Base-by-base conservation (phyloP, 768 basidiomycete species). In the Pleurotus pulmonarius region DNA sequence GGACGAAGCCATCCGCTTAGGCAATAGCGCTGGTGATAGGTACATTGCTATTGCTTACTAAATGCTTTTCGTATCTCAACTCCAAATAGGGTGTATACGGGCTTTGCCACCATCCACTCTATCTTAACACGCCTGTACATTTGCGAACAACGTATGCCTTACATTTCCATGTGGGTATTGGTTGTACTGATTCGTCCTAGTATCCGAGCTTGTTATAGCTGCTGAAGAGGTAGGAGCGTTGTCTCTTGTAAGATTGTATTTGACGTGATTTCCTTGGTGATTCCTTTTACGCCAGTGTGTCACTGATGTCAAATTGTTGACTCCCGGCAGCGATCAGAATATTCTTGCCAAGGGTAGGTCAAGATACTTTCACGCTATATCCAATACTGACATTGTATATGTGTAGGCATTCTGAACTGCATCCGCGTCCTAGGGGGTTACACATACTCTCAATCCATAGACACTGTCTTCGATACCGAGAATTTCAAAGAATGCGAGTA, bases 1-100 rank as follows among this genome's bases (percentile, higher is more conserved):
- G 47, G 83, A 86, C 63, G 77, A 83, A 63, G 85, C 86, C 7
- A 69, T 85, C 25, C 83, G 85, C 63, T 83, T 82, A 60, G 86
- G 85, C 3, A 78, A 82, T 47, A 83, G 83, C 59, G 82, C 86
- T 7, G 86, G 86, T 12, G 86, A 90, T 63, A 76, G 83, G 86
- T 86, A 57, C 55, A 70, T 24, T 7, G 9, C 41, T 16, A 16
- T 13, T 9, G 15, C 16, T 16, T n/a, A 16, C 49, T 16, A 7
- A 39, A 26, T 34, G 18, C 25, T 8, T 37, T 16, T 37, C 46
- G 18, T 16, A 22, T 46, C 55, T 45, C 38, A 34, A 34, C 29
- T 3, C 3, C 8, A 34, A 34, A 11, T 54, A 88, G 87, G 13
- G 75, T 85, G 9, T 88, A 85, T 64, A 83, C 83, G 2, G 78